These are phyloP conservation scores for Lentithecium fluviatile DNA, from an alignment of 495 filamentous ascomycete species.

Conservation along the genomic window DNA sequence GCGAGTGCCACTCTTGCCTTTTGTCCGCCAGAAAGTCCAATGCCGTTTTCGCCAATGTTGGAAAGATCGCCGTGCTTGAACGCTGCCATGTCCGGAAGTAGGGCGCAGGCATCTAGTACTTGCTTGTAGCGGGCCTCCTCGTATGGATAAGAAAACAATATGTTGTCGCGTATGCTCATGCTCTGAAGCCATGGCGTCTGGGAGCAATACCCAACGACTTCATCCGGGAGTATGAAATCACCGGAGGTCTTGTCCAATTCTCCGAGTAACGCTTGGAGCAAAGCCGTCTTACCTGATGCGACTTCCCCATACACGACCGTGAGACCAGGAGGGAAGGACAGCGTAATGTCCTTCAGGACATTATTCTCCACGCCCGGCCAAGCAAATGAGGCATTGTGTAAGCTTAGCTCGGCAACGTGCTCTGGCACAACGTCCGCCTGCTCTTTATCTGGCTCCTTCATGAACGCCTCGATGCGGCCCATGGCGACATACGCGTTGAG, in stretches of 20 bases:
- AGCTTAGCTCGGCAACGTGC: conserved; percentile 46
- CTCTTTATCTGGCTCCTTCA: conserved; percentile 77
- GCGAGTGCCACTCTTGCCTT: conserved; percentile 45
- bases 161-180: conserved; percentile 85
- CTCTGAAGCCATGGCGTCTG: conserved; percentile 90
- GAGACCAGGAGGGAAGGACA: conserved; percentile 63
- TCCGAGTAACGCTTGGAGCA: conserved; percentile 74
- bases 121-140: conserved; percentile 59
- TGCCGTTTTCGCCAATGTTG: conserved; percentile 46
- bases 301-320: conserved; percentile 71
- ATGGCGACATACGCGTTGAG: conserved; percentile 75
- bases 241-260: conserved; percentile 70
- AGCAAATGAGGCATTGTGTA: conserved; percentile 67
- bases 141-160: conserved; percentile 71
- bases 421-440: conserved; percentile 39
- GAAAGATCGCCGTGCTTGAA: conserved; percentile 45
- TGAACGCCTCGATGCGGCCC: conserved; percentile 76
- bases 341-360: conserved; percentile 62
- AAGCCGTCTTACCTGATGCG: conserved; percentile 75
- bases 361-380: conserved; percentile 66
- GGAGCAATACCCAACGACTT: conserved; percentile 76
- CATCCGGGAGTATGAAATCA: conserved; percentile 57
- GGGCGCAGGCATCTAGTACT: conserved; percentile 44
- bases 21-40: conserved; percentile 45
- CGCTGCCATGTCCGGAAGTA: conserved; percentile 42